phyloP scores from a whole-genome alignment of 2,329 filamentous ascomycete species.

The Aureobasidium sp. region DNA sequence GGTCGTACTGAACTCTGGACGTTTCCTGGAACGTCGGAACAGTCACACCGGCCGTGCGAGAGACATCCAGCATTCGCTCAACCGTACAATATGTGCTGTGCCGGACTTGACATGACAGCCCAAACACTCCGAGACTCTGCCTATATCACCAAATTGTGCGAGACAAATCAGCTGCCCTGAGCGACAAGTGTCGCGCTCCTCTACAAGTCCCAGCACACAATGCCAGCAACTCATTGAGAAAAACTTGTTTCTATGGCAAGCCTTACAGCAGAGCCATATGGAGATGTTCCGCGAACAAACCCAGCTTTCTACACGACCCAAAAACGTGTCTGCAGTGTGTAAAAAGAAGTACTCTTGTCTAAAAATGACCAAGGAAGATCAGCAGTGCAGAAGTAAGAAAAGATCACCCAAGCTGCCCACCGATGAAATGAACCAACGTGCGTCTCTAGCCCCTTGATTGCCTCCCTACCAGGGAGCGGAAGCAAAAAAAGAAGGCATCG shows the following conservation, averaged over 20 bases:
- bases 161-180: too few species aligned
- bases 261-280: background rate
- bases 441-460: background rate
- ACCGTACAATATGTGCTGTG: too few species aligned
- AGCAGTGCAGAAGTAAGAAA: background rate
- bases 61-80: too few species aligned
- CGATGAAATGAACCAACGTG: background rate
- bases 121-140: too few species aligned
- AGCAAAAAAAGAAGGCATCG: background rate
- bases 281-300: background rate
- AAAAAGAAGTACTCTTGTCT: background rate
- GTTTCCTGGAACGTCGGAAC: background rate
- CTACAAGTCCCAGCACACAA: background rate
- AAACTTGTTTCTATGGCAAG: background rate
- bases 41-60: too few species aligned
- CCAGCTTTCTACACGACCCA: background rate
- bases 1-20: background rate
- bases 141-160: too few species aligned
- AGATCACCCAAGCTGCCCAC: background rate
- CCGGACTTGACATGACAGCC: too few species aligned
- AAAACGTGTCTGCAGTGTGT: background rate
- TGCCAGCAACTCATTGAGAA: background rate
- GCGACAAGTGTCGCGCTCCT: background rate
- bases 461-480: background rate
- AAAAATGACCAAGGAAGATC: background rate